Base-by-base conservation (phyloP, 148 eudicot genomes). In the Nepenthes mirabilis region DNA sequence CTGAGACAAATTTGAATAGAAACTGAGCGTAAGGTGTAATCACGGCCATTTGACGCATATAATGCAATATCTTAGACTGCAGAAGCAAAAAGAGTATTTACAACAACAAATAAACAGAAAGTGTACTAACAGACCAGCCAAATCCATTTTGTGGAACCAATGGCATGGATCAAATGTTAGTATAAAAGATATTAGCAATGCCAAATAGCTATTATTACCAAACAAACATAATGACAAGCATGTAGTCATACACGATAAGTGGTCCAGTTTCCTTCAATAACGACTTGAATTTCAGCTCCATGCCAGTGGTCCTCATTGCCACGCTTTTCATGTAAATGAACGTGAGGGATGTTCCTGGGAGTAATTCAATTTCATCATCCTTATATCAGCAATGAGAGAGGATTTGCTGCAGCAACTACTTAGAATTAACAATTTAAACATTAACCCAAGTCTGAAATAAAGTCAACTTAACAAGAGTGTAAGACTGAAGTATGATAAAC, bases 21-120 rank as follows among this genome's bases (percentile, higher is more conserved):
- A 94, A 94, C 68, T 89, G 91, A 9, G 99, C 95, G 78, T 94
- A 94, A 37, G 99, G 99, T 57, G 99, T 94, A 74, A 94, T 94
- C 48, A 94, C 99, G 70, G 99, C 99, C 97, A 94, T 86, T 72
- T 94, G 99, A 72, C 99, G 99, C 97, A 94, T 81, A 66, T 94
- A 94, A 69, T 94, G 99, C 83, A 94, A 68, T 67, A 94, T 94
- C 75, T 94, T 94, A 64, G 99, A 84, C 99, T 94, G 90, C 68
- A 80, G 56, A 58, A 14, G 60, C 63, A 67, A 72, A 68, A 34
- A 48, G 23, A 56, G 23, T 43, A 6, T 58, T 62, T 47, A 70
- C 5, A 10, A 10, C 11, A n/a, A 4, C 12, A 47, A 51, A 13
- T 33, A 13, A 36, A 14, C 13, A 14, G 2, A 43, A 56, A 53